Conservation (phyloP, 495 filamentous ascomycete species). For the Talaromyces adpressus region DNA sequence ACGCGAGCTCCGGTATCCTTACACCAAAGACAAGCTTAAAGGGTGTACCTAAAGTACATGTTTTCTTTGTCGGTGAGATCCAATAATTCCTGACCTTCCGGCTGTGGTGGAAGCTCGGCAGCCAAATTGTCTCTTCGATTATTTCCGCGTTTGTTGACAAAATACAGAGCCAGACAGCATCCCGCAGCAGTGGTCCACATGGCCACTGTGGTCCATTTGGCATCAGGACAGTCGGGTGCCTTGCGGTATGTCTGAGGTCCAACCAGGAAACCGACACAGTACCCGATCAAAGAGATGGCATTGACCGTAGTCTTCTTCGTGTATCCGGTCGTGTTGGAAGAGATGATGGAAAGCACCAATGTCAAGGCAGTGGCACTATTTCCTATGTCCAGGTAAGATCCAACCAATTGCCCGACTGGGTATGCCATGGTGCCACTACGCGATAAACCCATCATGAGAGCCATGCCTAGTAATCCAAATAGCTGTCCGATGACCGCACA, state of each 20-base stretch:
- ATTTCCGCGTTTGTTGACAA: neutral
- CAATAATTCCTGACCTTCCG: neutral
- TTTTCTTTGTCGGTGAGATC: neutral
- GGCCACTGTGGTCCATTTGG: neutral
- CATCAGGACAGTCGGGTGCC: neutral
- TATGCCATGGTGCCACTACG: too few relatives aligned
- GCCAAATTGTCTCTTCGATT: neutral
- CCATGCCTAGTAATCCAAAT: neutral
- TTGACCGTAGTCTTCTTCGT: slow-evolving; percentile 61
- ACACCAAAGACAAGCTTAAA: neutral
- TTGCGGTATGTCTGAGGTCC: neutral
- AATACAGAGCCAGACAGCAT: neutral
- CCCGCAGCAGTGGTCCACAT: neutral
- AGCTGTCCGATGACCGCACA: slow-evolving; percentile 14
- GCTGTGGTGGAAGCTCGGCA: neutral
- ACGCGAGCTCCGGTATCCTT: neutral
- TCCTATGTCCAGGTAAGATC: too few relatives aligned
- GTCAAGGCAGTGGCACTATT: neutral
- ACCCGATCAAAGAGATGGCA: slow-evolving; percentile 52
- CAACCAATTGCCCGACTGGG: too few relatives aligned
- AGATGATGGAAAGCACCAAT: slow-evolving; percentile 34
- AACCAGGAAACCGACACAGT: slow-evolving; percentile 23
- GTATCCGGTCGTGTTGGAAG: slow-evolving; percentile 53
- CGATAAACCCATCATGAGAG: neutral
- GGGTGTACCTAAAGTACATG: neutral